Base-by-base conservation (phyloP, 2,329 filamentous ascomycete species). In the Monosporascus sp. region DNA sequence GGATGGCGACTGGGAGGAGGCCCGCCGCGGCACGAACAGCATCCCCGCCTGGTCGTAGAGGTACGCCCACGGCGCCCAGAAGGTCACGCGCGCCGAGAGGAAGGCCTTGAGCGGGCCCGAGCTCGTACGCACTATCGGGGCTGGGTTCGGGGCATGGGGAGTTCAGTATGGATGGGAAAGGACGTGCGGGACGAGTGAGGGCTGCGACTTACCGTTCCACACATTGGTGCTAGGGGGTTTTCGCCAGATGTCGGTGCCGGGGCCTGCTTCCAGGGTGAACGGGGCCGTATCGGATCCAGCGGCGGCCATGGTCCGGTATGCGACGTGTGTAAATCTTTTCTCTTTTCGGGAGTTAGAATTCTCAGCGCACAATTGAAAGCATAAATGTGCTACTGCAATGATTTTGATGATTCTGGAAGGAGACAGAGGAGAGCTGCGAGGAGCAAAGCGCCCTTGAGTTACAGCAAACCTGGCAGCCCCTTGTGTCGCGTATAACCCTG, bases 231-330 rank as follows among this genome's bases (percentile, higher is more conserved):
- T 72, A 0, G 87, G 86, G 1, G 87, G 86, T 67, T 89, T 89
- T 67, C 86, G 83, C 88, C 88, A 93, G 65, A 91, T 82, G 69
- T 92, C 88, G 37, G 87, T 90, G 35, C 76, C 77, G 0, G 86
- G 77, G 0, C 71, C 64, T 18, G 85, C 80, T 50, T 73, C 76
- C 61, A 89, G 75, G 17, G 70, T 74, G 66, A 86, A 83, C 3
- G 56, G 15, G 11, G 11, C 9, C 11, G 31, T 14, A 11, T 35
- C 31, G 11, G 31, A 35, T 35, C 31, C 11, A 35, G 31, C 31
- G 31, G 31, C 11, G 9, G 31, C 31, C 31, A 35, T 35, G 31
- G 31, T 35, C 11, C 9, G 31, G 31, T 35, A 35, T 14, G 31
- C 14, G 31, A 35, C 5, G 11, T 2, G 31, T 35, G 31, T 14